Percentiles rank a stretch among this genome's conserved stretches.
These are phyloP conservation scores for Zygosaccharomyces rouxii DNA, from an alignment of 805 yeast species.

Conservation along the genomic window DNA sequence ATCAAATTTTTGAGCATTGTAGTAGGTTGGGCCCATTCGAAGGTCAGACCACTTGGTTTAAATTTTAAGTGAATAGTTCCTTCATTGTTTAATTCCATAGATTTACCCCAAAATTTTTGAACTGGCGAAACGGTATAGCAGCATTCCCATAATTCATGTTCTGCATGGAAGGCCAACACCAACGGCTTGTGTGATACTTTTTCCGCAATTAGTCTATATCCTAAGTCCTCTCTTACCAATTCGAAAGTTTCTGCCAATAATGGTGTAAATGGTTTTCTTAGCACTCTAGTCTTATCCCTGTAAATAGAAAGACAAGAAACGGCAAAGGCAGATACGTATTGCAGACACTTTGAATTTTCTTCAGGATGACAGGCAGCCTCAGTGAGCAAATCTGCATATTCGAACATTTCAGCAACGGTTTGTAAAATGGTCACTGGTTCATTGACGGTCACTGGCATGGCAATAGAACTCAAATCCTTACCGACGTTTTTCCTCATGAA, in stretches of 20 bases:
- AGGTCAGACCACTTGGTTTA: slow-evolving; percentile 58
- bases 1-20: slow-evolving; percentile 78
- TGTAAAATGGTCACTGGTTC: slow-evolving; percentile 87
- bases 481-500: slow-evolving; percentile 88
- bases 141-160: slow-evolving; percentile 66
- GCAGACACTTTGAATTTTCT: slow-evolving; percentile 54
- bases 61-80: slow-evolving; percentile 62
- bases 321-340: slow-evolving; percentile 74
- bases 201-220: slow-evolving; percentile 71
- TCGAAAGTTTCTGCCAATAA: slow-evolving; percentile 91
- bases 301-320: slow-evolving; percentile 65
- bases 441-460: slow-evolving; percentile 92
- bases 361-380: slow-evolving; percentile 46
- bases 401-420: slow-evolving; percentile 72
- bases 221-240: slow-evolving; percentile 76
- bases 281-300: slow-evolving; percentile 68
- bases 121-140: slow-evolving; percentile 63
- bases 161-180: slow-evolving; percentile 76
- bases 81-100: slow-evolving; percentile 72
- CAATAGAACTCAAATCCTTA: slow-evolving; percentile 75
- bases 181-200: slow-evolving; percentile 83
- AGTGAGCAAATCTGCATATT: slow-evolving; percentile 64
- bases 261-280: slow-evolving; percentile 93
- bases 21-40: slow-evolving; percentile 78
- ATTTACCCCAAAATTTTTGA: slow-evolving; percentile 94